Evolutionary conservation across 1,284 basidiomycete genomes (phyloP), one percentile per base, ranked within the genome.

Genomic region (Pascua sp.): DNA sequence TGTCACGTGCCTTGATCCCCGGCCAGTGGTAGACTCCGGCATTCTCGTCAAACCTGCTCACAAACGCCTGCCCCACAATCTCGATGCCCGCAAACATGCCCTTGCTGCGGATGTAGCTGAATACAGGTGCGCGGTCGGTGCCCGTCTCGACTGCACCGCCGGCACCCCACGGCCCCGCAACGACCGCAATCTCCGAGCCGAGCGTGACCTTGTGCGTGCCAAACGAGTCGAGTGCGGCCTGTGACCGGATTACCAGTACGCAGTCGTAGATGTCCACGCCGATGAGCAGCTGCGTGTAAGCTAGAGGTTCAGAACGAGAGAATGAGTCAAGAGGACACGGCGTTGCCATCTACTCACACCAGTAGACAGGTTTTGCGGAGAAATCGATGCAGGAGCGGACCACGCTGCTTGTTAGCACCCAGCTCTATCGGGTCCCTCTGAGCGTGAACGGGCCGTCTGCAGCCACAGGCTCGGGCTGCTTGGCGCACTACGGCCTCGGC

Each of bases 161-260:
- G 0, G 77, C 72, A 0, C 82, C 82, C 32, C 79, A 79, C 1
- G 81, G 81, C 0, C 82, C 82, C 0, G 81, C 80, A 0, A 78
- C 80, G 1, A 82, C 76, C 8, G 70, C 81, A 1, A 81, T 74
- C 59, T 83, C 81, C 0, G 78, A 71, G 0, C 81, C 81, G 7
- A 83, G 60, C 0, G 81, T 81, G 11, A 79, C 73, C 59, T 82
- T 82, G 69, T 81, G 80, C 5, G 76, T 75, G 42, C 68, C 70
- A 67, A 83, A 83, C 2, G 76, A 70, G 48, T 81, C 77, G 51
- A 83, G 73, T 0, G 81, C 80, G 38, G 77, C 68, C 51, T 79
- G 77, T 0, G 78, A 76, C 16, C 80, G 78, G 42, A 82, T 75
- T 42, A 82, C 69, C 12, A 80, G 70, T 37, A 80, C 69, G 16